Conservation (phyloP, 805 yeast species). For the Saccharomyces kudriavzevii region DNA sequence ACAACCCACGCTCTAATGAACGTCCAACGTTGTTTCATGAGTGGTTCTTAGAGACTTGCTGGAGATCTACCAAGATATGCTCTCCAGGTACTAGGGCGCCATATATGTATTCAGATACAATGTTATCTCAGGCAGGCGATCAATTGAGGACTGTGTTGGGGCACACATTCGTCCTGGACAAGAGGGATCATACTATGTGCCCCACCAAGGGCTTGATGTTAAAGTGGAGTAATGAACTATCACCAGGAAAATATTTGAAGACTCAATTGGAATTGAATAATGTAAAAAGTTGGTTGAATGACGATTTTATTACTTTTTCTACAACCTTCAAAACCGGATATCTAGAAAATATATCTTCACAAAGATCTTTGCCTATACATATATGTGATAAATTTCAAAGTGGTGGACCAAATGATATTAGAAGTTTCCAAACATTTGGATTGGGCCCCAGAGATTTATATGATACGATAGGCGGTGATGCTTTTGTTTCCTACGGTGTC, state of each 20-base stretch:
- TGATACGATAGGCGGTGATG: slow-evolving; percentile 62
- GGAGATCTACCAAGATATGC: slow-evolving; percentile 36
- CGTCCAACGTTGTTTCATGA: slow-evolving; percentile 38
- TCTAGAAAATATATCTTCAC: slow-evolving; percentile 35
- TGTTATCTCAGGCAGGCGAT: slow-evolving; percentile 55
- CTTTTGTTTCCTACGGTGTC: slow-evolving; percentile 47
- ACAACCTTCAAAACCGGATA: slow-evolving; percentile 48
- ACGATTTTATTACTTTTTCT: slow-evolving; percentile 37
- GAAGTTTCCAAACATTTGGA: slow-evolving; percentile 61
- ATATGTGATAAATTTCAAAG: slow-evolving; percentile 72
- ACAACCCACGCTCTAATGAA: background rate
- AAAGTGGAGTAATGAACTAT: slow-evolving; percentile 39
- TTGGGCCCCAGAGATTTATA: slow-evolving; percentile 52
- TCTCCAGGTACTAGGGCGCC: slow-evolving; percentile 10
- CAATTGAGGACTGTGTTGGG: slow-evolving; percentile 49
- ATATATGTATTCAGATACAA: slow-evolving; percentile 34
- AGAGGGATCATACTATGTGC: slow-evolving; percentile 35
- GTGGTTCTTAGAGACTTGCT: slow-evolving; percentile 36
- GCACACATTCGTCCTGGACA: slow-evolving; percentile 34
- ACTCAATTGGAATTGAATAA: slow-evolving; percentile 27
- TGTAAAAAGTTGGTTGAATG: slow-evolving; percentile 20
- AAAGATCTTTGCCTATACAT: slow-evolving; percentile 37
- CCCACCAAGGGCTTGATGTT: slow-evolving; percentile 41
- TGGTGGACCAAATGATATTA: slow-evolving; percentile 70
- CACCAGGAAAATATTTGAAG: slow-evolving; percentile 25